These are phyloP conservation scores for Funneliformis caledonium DNA, from an alignment of 371 early-diverging fungal genomes.

Conservation along the genomic window DNA sequence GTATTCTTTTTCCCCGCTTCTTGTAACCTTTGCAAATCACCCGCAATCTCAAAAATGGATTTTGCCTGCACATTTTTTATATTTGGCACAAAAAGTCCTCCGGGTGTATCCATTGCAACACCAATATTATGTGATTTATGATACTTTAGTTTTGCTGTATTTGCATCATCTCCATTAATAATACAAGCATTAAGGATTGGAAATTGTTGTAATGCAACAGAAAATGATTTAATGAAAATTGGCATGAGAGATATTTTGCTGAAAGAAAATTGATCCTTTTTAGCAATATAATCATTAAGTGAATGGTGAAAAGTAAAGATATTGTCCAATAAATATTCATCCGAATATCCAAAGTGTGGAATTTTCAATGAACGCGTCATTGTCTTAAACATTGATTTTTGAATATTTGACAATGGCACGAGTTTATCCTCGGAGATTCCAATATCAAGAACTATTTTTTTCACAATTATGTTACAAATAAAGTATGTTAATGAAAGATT, in stretches of 20 bases:
- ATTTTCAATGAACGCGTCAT: slow-evolving; percentile 93
- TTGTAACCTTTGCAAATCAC: slow-evolving; percentile 80
- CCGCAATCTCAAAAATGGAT: slow-evolving; percentile 91
- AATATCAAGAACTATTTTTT: background rate
- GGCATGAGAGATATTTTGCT: slow-evolving; percentile 93
- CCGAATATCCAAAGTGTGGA: slow-evolving; percentile 95
- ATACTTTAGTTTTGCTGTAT: slow-evolving; percentile 65
- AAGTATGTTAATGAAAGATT: background rate
- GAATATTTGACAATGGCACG: slow-evolving; percentile 75
- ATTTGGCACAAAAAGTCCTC: slow-evolving; percentile 93
- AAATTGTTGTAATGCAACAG: slow-evolving; percentile 79
- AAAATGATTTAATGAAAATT: slow-evolving; percentile 92
- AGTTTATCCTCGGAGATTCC: slow-evolving; percentile 49
- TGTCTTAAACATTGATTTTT: slow-evolving; percentile 95
- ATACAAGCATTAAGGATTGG: slow-evolving; percentile 90
- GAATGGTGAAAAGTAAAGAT: slow-evolving; percentile 65
- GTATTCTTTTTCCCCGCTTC: slow-evolving; percentile 70
- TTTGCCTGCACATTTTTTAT: slow-evolving; percentile 89
- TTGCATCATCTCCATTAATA: slow-evolving; percentile 53
- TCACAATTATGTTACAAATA: background rate
- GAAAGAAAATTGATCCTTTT: slow-evolving; percentile 51
- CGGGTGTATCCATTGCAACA: slow-evolving; percentile 96
- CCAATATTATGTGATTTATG: slow-evolving; percentile 89
- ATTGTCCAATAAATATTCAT: slow-evolving; percentile 83
- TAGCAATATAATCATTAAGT: slow-evolving; percentile 67